Conservation (phyloP, 2,329 filamentous ascomycete genomes). For the Zymoseptoria tritici region DNA sequence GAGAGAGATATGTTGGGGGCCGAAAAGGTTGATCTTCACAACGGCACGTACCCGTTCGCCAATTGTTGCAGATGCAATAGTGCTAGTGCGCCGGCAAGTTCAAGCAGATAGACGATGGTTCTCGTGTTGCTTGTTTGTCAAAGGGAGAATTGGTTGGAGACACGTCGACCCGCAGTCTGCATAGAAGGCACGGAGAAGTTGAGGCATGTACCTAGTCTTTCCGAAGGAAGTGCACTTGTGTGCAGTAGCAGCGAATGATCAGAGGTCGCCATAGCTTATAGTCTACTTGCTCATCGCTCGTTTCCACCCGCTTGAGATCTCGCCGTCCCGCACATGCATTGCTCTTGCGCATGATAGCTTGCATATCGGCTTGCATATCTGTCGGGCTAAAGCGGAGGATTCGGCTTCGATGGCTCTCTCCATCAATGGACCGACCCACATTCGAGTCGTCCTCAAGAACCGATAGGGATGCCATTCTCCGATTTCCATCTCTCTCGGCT, state of each 20-base stretch:
- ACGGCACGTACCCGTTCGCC: neutral
- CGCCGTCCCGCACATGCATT: conserved; percentile 9
- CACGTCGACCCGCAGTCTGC: conserved; percentile 5
- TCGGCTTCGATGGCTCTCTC: neutral
- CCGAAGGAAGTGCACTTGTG: conserved; percentile 14
- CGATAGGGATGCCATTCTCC: neutral
- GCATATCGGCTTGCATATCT: conserved; percentile 10
- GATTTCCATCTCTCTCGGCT: neutral
- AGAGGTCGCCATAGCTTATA: conserved; percentile 9
- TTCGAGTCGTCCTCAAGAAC: neutral
- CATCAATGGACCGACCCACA: neutral
- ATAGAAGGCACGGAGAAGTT: neutral
- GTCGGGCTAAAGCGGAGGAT: neutral
- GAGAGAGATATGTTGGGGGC: conserved; percentile 2
- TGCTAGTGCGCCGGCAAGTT: neutral
- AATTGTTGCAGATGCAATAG: neutral
- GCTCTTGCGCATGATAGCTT: conserved; percentile 15
- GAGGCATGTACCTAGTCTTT: neutral
- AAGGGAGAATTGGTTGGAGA: neutral
- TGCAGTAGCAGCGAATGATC: conserved; percentile 11
- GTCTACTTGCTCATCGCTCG: conserved; percentile 8
- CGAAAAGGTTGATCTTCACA: conserved; percentile 10
- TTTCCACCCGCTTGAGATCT: conserved; percentile 9
- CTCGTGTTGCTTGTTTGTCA: neutral
- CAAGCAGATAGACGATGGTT: neutral